Evolutionary conservation across 768 basidiomycete species (phyloP), one percentile per base, ranked within the genome.

Genomic region (Brasilioporus rufonigricans): DNA sequence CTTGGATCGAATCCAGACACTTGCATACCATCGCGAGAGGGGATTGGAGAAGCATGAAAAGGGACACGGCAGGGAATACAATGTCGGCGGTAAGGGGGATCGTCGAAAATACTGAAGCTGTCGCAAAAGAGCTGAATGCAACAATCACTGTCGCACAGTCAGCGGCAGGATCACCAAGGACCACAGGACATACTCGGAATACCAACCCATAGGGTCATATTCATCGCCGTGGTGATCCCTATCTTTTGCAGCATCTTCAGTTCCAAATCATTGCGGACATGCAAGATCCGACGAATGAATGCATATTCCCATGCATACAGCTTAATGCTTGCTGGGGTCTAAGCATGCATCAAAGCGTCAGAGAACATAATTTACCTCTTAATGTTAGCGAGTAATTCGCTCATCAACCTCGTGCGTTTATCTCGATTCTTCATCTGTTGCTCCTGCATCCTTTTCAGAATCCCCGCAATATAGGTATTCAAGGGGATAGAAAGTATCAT

Each of bases 241-340:
- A 98, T 94, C 67, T 85, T 90, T 53, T 77, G 80, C 33, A 98
- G 77, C 82, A 91, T 86, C 57, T 77, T 84, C 45, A 98, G 68
- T 67, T 96, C 94, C 60, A 85, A 76, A 53, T 91, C 82, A 65
- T 95, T 93, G 41, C 93, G 78, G 3, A 94, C 88, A 23, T 82
- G 77, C n/a, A 86, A 72, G 29, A 98, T 80, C 52, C 85, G 86
- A 47, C 85, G 78, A 27, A 91, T 80, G 65, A 98, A 98, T 4
- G 91, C 87, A 62, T 87, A 83, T 73, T 98, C 96, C 96, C 96
- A 98, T 3, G 90, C 91, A 70, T 96, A 96, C 5, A 94, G 73
- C 66, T 94, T 93, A 68, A 94, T 91, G 59, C 89, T 91, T 55
- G 12, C n/a, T 0, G 3, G 24, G 18, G n/a, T 5, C 39, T 61